These are phyloP conservation scores for Achlya hypogyna DNA, from an alignment of 352 stramenopile species.

Conservation along the genomic window DNA sequence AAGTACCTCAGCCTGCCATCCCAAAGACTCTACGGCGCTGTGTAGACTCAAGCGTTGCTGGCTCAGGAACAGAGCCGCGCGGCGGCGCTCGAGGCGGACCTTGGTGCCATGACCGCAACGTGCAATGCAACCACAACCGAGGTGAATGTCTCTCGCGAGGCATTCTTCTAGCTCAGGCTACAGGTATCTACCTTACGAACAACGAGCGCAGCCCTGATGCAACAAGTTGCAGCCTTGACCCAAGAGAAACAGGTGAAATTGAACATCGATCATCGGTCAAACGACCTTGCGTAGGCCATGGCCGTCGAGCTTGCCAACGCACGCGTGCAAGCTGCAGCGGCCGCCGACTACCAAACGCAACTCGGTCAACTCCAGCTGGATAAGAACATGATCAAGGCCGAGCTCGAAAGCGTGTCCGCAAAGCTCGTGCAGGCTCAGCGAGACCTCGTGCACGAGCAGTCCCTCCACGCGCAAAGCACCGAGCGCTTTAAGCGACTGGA, in stretches of 20 bases:
- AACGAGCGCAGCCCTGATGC: not conserved
- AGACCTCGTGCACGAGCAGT: conserved; percentile 10
- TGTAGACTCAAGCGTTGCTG: not conserved
- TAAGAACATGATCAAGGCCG: not conserved
- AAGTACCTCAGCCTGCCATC: not conserved
- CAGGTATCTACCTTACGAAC: not conserved
- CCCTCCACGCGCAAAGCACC: conserved; percentile 7
- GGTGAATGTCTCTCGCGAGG: too few species aligned
- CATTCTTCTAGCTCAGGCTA: too few species aligned
- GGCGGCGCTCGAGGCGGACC: not conserved
- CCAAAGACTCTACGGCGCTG: not conserved
- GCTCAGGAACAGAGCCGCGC: not conserved
- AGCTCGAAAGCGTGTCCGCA: not conserved
- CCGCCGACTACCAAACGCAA: not conserved
- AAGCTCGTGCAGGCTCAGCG: not conserved
- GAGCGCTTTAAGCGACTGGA: conserved; percentile 10
- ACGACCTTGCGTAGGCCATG: not conserved
- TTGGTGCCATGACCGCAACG: not conserved
- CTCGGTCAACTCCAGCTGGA: not conserved
- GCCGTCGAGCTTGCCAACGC: not conserved
- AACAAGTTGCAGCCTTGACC: not conserved
- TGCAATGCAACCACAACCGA: not conserved
- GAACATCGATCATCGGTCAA: not conserved
- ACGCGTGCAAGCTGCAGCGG: not conserved
- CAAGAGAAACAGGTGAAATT: conserved; percentile 3